Base-by-base conservation (phyloP, 176 grass and related monocot genomes). In the Coix lacrymajobi region DNA sequence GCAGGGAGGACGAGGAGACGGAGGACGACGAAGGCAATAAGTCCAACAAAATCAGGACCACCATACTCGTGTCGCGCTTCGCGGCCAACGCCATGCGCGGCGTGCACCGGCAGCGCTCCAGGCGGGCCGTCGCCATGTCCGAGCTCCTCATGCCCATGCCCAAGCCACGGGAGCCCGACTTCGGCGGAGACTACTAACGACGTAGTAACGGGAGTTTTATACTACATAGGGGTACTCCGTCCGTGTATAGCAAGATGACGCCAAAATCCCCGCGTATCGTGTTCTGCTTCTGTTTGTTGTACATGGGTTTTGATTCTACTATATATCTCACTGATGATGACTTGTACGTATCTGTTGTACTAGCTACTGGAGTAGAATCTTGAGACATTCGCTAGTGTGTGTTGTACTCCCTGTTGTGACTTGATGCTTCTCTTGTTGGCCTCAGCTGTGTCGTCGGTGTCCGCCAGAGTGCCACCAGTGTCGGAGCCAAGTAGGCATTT, bases 161-260 rank as follows among this genome's bases (percentile, higher is more conserved):
- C 11, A 94, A 91, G 86, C 89, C 92, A 15, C 41, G 79, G 10
- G 92, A 94, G 36, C 92, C 91, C 0, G 82, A 93, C 66, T 93
- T 93, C 12, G 74, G 71, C 20, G 66, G 3, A 6, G 88, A 83
- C 11, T 71, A 86, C 57, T 83, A 19, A 19, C 40, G 40, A n/a
- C n/a, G n/a, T n/a, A n/a, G n/a, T n/a, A n/a, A n/a, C 39, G 10
- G 2, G 1, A 43, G 41, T 43, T 43, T 13, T 13, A 43, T 43
- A 43, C 41, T n/a, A n/a, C n/a, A n/a, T n/a, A 43, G 9, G 9
- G n/a, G n/a, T n/a, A n/a, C n/a, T n/a, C n/a, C n/a, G n/a, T n/a
- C n/a, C n/a, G n/a, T n/a, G n/a, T n/a, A n/a, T 3, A 11, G 39
- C 39, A 40, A 40, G 9, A 40, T 6, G 9, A 40, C 1, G 37